Conservation (phyloP, 345 rosid genomes). For the Carallia brachiata region DNA sequence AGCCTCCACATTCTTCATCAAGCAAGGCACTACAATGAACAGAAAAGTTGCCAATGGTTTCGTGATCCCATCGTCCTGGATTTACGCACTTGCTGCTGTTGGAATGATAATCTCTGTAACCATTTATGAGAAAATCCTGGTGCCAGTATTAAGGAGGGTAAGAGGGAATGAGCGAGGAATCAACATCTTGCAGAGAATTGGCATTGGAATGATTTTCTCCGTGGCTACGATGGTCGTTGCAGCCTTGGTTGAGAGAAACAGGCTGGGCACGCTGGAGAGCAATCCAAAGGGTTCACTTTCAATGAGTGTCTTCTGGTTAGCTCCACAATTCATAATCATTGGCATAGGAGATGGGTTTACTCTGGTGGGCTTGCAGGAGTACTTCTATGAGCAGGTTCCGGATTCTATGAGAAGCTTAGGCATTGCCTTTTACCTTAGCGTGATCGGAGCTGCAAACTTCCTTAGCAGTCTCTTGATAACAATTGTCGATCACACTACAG, state of each 20-base stretch:
- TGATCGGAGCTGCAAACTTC: constrained; percentile 74
- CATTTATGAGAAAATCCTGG: constrained; percentile 51
- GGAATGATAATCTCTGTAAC: constrained; percentile 60
- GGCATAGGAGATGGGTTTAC: constrained; percentile 80
- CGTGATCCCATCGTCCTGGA: constrained; percentile 57
- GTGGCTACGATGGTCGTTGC: constrained; percentile 60
- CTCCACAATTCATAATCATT: constrained; percentile 71
- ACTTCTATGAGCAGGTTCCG: constrained; percentile 92
- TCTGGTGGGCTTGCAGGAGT: constrained; percentile 87
- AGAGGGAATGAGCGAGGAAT: constrained; percentile 75
- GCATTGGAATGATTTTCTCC: constrained; percentile 81
- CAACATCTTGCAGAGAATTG: constrained; percentile 84
- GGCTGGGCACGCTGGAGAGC: constrained; percentile 35
- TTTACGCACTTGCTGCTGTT: constrained; percentile 46
- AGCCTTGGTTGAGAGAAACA: constrained; percentile 68
- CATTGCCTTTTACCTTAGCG: constrained; percentile 84
- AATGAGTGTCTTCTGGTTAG: constrained; percentile 82
- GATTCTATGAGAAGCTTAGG: constrained; percentile 95
- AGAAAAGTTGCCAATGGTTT: constrained; percentile 43
- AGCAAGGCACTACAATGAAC: constrained; percentile 59
- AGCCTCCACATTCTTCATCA: constrained; percentile 82
- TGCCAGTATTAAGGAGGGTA: constrained; percentile 42
- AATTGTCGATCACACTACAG: constrained; percentile 16
- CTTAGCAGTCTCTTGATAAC: constrained; percentile 71
- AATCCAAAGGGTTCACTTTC: constrained; percentile 46